Conservation (phyloP, 78 protist genomes). For the Pelomyxa schiedti region DNA sequence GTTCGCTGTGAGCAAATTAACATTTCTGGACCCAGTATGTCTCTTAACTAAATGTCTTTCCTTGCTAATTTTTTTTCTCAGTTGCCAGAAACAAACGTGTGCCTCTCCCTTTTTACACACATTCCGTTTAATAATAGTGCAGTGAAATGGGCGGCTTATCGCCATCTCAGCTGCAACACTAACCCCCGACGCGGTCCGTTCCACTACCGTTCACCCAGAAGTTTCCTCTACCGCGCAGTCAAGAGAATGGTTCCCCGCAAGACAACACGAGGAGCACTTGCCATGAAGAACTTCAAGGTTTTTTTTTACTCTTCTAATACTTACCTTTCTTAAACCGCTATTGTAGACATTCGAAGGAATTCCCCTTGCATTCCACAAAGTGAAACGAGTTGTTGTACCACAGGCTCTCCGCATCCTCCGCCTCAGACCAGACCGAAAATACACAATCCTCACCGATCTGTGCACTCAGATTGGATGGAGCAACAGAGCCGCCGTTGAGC, state of each 20-base stretch:
- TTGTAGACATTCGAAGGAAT: slow-evolving; percentile 88
- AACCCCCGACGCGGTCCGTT: slow-evolving; percentile 93
- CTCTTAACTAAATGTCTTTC: neutral
- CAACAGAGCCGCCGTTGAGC: slow-evolving; percentile 73
- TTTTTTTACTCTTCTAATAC: too few relatives aligned
- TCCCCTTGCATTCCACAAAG: slow-evolving; percentile 87
- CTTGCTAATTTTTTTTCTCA: neutral
- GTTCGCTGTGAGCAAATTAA: slow-evolving; percentile 91
- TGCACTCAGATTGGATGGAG: slow-evolving; percentile 93
- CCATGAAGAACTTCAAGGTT: slow-evolving; percentile 81
- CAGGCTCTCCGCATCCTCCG: slow-evolving; percentile 84
- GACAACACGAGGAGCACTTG: slow-evolving; percentile 89
- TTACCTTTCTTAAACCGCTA: too few relatives aligned
- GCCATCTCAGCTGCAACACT: slow-evolving; percentile 73
- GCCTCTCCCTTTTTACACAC: neutral
- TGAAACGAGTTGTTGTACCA: slow-evolving; percentile 91
- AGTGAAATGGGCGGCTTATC: slow-evolving; percentile 61
- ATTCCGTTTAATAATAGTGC: neutral
- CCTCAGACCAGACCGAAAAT: slow-evolving; percentile 72
- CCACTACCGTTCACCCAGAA: slow-evolving; percentile 89
- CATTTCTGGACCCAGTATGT: slow-evolving; percentile 76
- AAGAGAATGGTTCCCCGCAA: slow-evolving; percentile 99
- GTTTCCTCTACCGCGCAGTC: slow-evolving; percentile 82
- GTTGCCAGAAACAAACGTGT: slow-evolving; percentile 1
- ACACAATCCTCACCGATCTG: slow-evolving; percentile 80